Evolutionary conservation across 306 rosid genomes (phyloP).

Genomic region (Morella rubra): DNA sequence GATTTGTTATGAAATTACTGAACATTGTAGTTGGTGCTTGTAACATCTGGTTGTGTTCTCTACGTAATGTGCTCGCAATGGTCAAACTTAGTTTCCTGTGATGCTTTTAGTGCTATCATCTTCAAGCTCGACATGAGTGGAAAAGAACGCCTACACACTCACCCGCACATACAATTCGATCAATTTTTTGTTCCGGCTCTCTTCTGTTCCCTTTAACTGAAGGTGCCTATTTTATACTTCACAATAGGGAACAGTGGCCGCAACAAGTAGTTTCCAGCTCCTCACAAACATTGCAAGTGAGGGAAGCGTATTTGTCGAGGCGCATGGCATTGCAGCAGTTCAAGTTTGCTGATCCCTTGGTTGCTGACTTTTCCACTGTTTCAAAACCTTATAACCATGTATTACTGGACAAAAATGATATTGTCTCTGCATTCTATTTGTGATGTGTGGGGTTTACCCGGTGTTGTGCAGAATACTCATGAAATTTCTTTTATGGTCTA

Average conservation of each 20-base stretch:
- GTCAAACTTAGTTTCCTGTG: neutral
- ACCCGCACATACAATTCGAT: neutral
- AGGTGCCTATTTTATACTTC: neutral
- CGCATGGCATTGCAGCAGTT: slow-evolving; percentile 48
- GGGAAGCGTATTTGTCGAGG: slow-evolving; percentile 58
- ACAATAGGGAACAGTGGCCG: slow-evolving; percentile 56
- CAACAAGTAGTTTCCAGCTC: slow-evolving; percentile 21
- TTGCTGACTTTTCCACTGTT: neutral
- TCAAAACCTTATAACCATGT: slow-evolving; percentile 38
- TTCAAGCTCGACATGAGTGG: neutral
- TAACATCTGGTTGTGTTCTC: neutral
- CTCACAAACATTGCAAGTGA: slow-evolving; percentile 35
- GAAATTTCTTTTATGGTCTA: neutral
- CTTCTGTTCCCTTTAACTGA: neutral
- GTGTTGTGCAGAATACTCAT: neutral
- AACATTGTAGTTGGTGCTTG: neutral
- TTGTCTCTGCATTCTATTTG: slow-evolving; percentile 6
- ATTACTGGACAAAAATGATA: slow-evolving; percentile 37
- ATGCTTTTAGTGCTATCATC: too few relatives aligned
- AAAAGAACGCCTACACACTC: neutral
- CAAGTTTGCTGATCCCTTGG: slow-evolving; percentile 58
- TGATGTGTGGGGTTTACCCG: neutral
- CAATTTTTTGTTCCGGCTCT: neutral
- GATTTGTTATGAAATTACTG: neutral
- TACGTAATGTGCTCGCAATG: neutral